Conservation (phyloP, 306 rosid genomes). For the Ochetophila trinervis region DNA sequence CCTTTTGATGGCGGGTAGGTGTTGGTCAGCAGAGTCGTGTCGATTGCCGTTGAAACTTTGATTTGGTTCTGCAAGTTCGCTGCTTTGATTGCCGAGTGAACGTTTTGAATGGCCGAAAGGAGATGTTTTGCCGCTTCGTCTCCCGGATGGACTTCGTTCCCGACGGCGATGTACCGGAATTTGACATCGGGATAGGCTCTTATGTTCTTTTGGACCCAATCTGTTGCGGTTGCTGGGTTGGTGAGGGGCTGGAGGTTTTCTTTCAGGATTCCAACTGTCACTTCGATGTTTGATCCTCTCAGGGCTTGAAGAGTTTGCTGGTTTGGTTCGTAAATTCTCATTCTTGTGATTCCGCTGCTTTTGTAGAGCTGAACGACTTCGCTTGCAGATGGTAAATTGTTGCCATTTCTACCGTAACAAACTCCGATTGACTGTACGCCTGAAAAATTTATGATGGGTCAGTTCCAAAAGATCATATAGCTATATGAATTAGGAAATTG, state of each 20-base stretch:
- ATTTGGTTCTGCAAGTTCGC: constrained; percentile 43
- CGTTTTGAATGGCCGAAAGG: constrained; percentile 33
- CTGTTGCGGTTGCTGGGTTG: constrained; percentile 7
- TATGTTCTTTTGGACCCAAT: constrained; percentile 22
- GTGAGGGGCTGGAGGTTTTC: constrained; percentile 18
- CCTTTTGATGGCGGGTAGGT: constrained; percentile 46
- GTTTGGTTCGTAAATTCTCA: constrained; percentile 33
- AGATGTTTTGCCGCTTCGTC: constrained; percentile 18
- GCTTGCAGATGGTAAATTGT: constrained; percentile 24
- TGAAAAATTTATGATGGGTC: neutral
- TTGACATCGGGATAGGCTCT: constrained; percentile 32
- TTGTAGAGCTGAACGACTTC: constrained; percentile 31
- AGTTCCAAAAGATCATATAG: no score
- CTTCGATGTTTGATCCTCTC: constrained; percentile 33
- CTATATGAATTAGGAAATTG: no score
- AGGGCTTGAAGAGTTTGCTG: constrained; percentile 30
- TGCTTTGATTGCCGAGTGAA: constrained; percentile 30
- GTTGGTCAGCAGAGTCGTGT: constrained; percentile 11
- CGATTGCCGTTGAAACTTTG: constrained; percentile 57
- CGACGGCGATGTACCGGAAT: constrained; percentile 40
- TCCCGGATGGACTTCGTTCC: constrained; percentile 40
- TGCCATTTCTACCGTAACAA: constrained; percentile 32
- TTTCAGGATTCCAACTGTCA: constrained; percentile 25
- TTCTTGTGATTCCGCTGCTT: constrained; percentile 15
- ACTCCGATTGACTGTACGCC: constrained; percentile 35